Base-by-base conservation (phyloP, 257 asterid genomes). In the Gentiana straminea region DNA sequence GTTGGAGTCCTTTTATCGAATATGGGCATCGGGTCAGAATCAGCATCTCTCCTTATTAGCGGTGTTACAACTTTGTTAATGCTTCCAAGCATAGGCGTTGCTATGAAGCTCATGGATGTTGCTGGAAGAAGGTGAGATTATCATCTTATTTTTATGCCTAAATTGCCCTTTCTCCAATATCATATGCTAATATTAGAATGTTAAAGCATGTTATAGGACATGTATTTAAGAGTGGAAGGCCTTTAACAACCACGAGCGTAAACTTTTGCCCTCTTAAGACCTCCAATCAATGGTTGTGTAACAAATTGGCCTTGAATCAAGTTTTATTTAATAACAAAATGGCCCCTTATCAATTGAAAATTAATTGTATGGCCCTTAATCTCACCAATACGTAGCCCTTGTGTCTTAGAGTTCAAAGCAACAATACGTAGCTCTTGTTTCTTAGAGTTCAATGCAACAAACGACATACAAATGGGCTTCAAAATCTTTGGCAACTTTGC, bases 51-150 rank as follows among this genome's bases (percentile, higher is more conserved):
- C 13, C 83, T 84, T 33, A 81, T 82, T 36, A 79, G 91, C 54
- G 83, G 81, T 7, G 38, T 81, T 62, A 79, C 73, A 53, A 77
- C 77, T 35, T 70, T 84, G 68, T 59, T 84, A 45, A 84, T 79
- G 94, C 81, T 84, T 36, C 88, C 91, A 36, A 64, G 77, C 41
- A 71, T 84, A 49, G 80, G 73, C 39, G 52, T 82, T 60, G 84
- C 94, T 59, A 84, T 84, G 94, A 79, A 83, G 68, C 82, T 84
- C 44, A 74, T 81, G 81, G 90, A 84, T 63, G 59, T 76, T 39
- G 68, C 94, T 33, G 94, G 94, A 55, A 75, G 90, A 70, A 81
- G 90, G 90, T 84, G 71, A 38, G 35, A 39, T 63, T 49, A 47
- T 49, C 15, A 2, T 45, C 35, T 54, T 52, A 4, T 11, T 46